Evolutionary conservation across 352 stramenopile genomes (phyloP).

Genomic region (Phytophthora sp.): DNA sequence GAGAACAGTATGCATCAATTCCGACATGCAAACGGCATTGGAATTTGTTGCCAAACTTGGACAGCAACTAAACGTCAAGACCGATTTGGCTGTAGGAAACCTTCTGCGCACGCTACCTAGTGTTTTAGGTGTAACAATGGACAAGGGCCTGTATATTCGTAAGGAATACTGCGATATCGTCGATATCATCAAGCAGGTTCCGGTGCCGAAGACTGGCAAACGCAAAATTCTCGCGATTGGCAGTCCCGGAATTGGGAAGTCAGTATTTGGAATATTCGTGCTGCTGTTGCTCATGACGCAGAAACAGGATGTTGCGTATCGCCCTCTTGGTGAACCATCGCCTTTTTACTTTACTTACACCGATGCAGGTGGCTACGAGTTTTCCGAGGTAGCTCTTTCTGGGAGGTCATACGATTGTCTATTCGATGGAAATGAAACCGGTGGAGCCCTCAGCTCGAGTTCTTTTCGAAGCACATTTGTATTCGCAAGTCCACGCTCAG

Average conservation of each 20-base stretch:
- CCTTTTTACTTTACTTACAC: neutral
- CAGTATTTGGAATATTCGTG: neutral
- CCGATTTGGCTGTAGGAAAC: neutral
- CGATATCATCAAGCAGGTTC: neutral
- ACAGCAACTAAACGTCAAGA: neutral
- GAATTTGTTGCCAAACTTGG: neutral
- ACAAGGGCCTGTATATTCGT: neutral
- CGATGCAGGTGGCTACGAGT: neutral
- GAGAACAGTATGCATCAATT: neutral
- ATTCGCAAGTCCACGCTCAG: too few relatives aligned
- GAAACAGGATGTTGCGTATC: conserved; percentile 15
- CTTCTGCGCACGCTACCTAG: neutral
- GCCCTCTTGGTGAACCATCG: neutral
- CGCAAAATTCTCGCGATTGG: neutral
- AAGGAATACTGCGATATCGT: neutral
- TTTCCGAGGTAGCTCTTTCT: neutral
- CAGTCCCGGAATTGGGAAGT: neutral
- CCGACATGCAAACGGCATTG: neutral
- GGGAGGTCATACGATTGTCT: neutral
- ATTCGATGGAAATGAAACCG: conserved; percentile 2
- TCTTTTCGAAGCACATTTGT: neutral
- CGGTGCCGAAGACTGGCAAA: neutral
- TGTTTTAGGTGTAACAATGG: neutral
- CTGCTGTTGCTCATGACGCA: conserved; percentile 10
- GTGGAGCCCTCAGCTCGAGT: neutral